These are phyloP conservation scores for Leptographium wingfieldii DNA, from an alignment of 2,329 filamentous ascomycete species.

Conservation along the genomic window DNA sequence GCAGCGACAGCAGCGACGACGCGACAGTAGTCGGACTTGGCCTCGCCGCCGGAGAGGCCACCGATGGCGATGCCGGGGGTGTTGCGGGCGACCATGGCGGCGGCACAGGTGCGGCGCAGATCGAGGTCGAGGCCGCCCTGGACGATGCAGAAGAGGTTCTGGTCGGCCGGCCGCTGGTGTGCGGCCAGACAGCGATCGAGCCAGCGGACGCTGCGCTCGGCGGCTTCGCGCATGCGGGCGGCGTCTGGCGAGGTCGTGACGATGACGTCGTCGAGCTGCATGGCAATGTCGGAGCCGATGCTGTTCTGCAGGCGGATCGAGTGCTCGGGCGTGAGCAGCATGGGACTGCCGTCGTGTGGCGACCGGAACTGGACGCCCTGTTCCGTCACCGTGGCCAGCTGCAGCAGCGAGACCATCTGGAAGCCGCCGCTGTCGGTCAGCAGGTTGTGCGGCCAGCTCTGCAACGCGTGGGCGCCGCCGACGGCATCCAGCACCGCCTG, in stretches of 20 bases:
- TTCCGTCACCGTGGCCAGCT: constrained; percentile 88
- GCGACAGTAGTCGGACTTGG: constrained; percentile 81
- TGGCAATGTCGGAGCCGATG: constrained; percentile 97
- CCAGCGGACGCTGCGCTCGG: constrained; percentile 91
- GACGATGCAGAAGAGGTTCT: constrained; percentile 98
- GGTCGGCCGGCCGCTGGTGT: constrained; percentile 67
- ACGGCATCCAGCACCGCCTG: constrained; percentile 77
- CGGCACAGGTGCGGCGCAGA: constrained; percentile 70
- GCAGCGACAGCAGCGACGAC: constrained; percentile 80
- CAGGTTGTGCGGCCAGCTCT: constrained; percentile 92
- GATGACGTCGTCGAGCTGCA: constrained; percentile 98
- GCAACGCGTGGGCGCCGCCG: constrained; percentile 85
- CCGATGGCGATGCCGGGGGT: constrained; percentile 96
- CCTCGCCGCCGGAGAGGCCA: constrained; percentile 87
- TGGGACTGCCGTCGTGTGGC: constrained; percentile 86
- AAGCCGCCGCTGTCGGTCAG: constrained; percentile 77
- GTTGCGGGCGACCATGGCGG: constrained; percentile 76
- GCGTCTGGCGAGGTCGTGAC: constrained; percentile 88
- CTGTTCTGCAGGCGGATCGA: constrained; percentile 93
- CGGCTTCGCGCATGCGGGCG: constrained; percentile 81
- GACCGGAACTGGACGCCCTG: constrained; percentile 93
- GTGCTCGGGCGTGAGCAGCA: constrained; percentile 95
- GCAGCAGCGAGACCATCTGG: constrained; percentile 94
- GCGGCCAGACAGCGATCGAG: constrained; percentile 87
- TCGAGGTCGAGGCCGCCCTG: constrained; percentile 87